These are phyloP conservation scores for Protomyces gravidus DNA, from an alignment of 1,139 yeast genomes.

Conservation along the genomic window DNA sequence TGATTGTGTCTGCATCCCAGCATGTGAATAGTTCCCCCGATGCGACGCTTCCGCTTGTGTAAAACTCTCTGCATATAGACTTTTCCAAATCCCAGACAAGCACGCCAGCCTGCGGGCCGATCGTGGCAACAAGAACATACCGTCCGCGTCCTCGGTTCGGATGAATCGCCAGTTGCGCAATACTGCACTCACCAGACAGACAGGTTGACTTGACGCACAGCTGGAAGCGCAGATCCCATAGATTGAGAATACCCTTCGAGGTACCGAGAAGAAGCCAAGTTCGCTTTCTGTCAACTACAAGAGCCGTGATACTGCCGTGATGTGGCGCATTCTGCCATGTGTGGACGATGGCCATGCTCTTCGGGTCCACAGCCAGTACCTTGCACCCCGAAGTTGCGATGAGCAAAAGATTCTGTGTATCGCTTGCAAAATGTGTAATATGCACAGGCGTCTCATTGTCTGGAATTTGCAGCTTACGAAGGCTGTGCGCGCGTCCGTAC, in stretches of 20 bases:
- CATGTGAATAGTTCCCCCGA: background rate
- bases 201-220: slow-evolving; percentile 52
- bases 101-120: slow-evolving; percentile 54
- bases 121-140: slow-evolving; percentile 60
- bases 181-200: slow-evolving; percentile 40
- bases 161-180: slow-evolving; percentile 47
- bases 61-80: slow-evolving; percentile 29
- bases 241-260: slow-evolving; percentile 60
- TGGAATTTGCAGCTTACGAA: slow-evolving; percentile 47
- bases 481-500: slow-evolving; percentile 43
- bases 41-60: background rate
- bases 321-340: slow-evolving; percentile 53
- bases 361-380: slow-evolving; percentile 56
- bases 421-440: slow-evolving; percentile 42
- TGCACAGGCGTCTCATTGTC: slow-evolving; percentile 47
- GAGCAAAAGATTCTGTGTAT: slow-evolving; percentile 39
- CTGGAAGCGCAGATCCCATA: slow-evolving; percentile 79
- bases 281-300: slow-evolving; percentile 53
- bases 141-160: slow-evolving; percentile 45
- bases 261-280: slow-evolving; percentile 75
- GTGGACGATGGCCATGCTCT: slow-evolving; percentile 51
- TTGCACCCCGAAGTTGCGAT: slow-evolving; percentile 54
- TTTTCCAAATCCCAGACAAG: slow-evolving; percentile 71
- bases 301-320: slow-evolving; percentile 62
- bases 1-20: slow-evolving; percentile 11